Percentiles rank a stretch among this genome's conserved stretches.
Evolutionary conservation across 441 rosid species (phyloP).

Genomic region (Gossypium schwendimanii): DNA sequence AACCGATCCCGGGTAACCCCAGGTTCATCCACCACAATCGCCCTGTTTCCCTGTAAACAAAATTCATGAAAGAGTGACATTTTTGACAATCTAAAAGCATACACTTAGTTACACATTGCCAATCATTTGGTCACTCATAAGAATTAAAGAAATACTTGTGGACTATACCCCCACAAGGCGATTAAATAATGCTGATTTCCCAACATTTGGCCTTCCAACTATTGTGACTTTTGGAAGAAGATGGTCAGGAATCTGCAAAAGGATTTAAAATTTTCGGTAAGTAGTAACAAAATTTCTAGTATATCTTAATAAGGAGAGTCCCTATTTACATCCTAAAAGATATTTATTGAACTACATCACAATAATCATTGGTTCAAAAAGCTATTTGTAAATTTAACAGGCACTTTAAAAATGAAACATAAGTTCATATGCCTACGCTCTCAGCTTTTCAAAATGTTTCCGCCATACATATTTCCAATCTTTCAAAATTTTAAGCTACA

Average conservation of each 20-base stretch:
- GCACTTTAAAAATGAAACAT: background rate
- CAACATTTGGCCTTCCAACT: constrained; percentile 95
- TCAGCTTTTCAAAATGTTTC: background rate
- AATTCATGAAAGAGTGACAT: background rate
- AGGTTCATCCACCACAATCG: constrained; percentile 95
- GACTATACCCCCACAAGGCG: constrained; percentile 79
- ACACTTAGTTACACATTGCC: background rate
- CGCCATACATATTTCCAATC: background rate
- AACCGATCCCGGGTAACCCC: constrained; percentile 92
- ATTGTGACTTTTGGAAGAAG: constrained; percentile 77
- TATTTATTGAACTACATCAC: background rate
- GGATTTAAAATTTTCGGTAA: background rate
- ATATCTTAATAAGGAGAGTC: background rate
- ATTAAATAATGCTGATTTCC: constrained; percentile 89
- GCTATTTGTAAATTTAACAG: background rate
- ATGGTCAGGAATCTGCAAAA: constrained; percentile 71
- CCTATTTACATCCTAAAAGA: background rate
- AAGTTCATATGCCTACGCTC: background rate
- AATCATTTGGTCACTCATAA: background rate
- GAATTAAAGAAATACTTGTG: background rate
- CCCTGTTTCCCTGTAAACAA: constrained; percentile 56
- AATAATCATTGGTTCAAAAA: background rate
- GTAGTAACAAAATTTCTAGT: background rate
- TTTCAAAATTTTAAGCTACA: background rate
- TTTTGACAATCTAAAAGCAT: background rate